phyloP scores from a whole-genome alignment of 805 yeast genomes.

The Metschnikowia gruessii region DNA sequence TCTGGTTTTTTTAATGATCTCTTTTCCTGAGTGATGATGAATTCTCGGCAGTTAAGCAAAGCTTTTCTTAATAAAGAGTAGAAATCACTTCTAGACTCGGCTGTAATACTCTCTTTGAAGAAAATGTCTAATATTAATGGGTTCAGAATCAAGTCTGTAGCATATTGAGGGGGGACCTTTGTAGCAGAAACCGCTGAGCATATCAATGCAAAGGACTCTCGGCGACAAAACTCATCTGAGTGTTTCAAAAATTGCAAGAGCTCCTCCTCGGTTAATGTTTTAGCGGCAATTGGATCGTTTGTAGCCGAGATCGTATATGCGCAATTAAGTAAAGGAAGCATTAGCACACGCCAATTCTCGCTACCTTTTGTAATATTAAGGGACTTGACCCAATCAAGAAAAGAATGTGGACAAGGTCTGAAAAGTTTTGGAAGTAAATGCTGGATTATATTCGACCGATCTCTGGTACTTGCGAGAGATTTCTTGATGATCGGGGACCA shows the following conservation, averaged over 20 bases:
- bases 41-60: slow-evolving; percentile 63
- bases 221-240: slow-evolving; percentile 40
- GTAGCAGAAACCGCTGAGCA: slow-evolving; percentile 63
- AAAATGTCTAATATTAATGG: slow-evolving; percentile 34
- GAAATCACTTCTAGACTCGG: slow-evolving; percentile 63
- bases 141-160: slow-evolving; percentile 43
- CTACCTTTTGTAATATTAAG: slow-evolving; percentile 6
- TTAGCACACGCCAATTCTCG: slow-evolving; percentile 6
- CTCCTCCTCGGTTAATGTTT: slow-evolving; percentile 5
- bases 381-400: slow-evolving; percentile 34
- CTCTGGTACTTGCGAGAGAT: slow-evolving; percentile 30
- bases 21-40: slow-evolving; percentile 39
- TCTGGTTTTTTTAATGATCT: slow-evolving; percentile 11
- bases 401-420: slow-evolving; percentile 46
- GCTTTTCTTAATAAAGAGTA: slow-evolving; percentile 61
- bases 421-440: slow-evolving; percentile 66
- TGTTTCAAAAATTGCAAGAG: slow-evolving; percentile 45
- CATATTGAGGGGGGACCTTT: slow-evolving; percentile 45
- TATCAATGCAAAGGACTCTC: slow-evolving; percentile 58
- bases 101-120: slow-evolving; percentile 11
- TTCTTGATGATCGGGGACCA: slow-evolving; percentile 48
- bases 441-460: slow-evolving; percentile 48
- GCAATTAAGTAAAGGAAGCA: slow-evolving; percentile 14
- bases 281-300: slow-evolving; percentile 11
- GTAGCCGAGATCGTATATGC: slow-evolving; percentile 9